Evolutionary conservation across 768 basidiomycete genomes (phyloP).

Genomic region (Macrocybe gigantea): DNA sequence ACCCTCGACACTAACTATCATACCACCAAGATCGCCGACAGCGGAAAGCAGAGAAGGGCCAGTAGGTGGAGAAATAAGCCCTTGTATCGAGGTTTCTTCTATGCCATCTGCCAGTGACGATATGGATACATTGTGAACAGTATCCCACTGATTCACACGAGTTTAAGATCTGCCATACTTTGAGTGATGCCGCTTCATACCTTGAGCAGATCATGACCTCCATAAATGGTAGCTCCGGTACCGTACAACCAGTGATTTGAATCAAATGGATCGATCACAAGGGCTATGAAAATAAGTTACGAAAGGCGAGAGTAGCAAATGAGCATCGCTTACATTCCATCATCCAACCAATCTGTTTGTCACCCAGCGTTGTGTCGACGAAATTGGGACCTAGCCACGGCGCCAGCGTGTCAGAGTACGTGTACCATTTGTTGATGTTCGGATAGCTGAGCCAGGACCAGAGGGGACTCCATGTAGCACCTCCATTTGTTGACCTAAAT

Average conservation of each 20-base stretch:
- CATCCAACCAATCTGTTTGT: constrained; percentile 63
- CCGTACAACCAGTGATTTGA: constrained; percentile 68
- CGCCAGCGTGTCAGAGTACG: constrained; percentile 47
- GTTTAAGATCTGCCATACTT: constrained; percentile 16
- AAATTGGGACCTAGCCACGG: constrained; percentile 54
- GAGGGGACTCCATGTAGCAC: constrained; percentile 50
- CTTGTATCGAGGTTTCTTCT: constrained; percentile 56
- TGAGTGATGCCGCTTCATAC: constrained; percentile 31
- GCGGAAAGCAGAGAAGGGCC: constrained; percentile 53
- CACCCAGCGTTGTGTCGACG: constrained; percentile 36
- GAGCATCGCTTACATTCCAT: constrained; percentile 43
- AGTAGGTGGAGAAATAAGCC: constrained; percentile 55
- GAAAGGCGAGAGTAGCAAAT: not conserved
- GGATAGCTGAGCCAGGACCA: constrained; percentile 52
- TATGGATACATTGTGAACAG: constrained; percentile 50
- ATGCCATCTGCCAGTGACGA: constrained; percentile 58
- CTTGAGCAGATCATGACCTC: constrained; percentile 27
- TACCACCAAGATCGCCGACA: constrained; percentile 49
- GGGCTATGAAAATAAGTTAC: constrained; percentile 21
- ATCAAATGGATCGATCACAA: constrained; percentile 61
- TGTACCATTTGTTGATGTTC: constrained; percentile 43
- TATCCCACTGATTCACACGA: constrained; percentile 44
- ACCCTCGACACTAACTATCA: too few relatives aligned
- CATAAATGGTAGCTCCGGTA: constrained; percentile 62
- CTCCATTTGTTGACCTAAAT: constrained; percentile 53